A percentile compares a stretch with the other conserved stretches of the same genome.
Conservation (phyloP, 495 filamentous ascomycete genomes). For the Penicillium steckii region DNA sequence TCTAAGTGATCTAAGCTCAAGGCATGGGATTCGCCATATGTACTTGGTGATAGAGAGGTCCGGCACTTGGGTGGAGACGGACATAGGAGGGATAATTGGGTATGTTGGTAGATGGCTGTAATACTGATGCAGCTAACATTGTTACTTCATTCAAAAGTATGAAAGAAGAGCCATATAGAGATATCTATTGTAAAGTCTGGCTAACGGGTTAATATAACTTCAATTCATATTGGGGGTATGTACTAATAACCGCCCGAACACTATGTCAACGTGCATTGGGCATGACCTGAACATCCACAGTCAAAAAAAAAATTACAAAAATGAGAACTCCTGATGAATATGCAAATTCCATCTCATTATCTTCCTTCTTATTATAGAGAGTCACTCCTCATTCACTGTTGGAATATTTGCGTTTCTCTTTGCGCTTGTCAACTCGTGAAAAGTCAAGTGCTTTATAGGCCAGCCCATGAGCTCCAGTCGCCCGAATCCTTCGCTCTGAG, state of each 20-base stretch:
- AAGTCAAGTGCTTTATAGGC: constrained; percentile 43
- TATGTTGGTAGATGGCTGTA: too few relatives aligned
- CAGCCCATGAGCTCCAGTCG: constrained; percentile 40
- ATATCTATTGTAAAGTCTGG: too few relatives aligned
- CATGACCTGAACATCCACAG: constrained; percentile 1
- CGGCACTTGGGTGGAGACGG: too few relatives aligned
- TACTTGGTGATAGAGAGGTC: too few relatives aligned
- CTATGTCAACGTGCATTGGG: constrained; percentile 9
- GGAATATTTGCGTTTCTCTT: constrained; percentile 14
- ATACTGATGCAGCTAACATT: too few relatives aligned
- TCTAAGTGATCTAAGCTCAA: too few relatives aligned
- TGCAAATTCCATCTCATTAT: not conserved
- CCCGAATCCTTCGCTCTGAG: constrained; percentile 39
- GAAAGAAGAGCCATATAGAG: too few relatives aligned
- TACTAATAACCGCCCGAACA: constrained; percentile 9
- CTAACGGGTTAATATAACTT: too few relatives aligned
- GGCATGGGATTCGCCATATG: too few relatives aligned
- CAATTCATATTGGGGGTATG: constrained; percentile 8
- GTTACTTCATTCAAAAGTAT: too few relatives aligned
- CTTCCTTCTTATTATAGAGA: not conserved
- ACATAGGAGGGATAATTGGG: too few relatives aligned
- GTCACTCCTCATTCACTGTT: not conserved
- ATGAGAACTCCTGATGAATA: not conserved
- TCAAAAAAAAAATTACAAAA: not conserved
- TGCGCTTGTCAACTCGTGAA: constrained; percentile 21